Evolutionary conservation across 2,329 filamentous ascomycete species (phyloP).

Genomic region (Bipolaris bicolor): DNA sequence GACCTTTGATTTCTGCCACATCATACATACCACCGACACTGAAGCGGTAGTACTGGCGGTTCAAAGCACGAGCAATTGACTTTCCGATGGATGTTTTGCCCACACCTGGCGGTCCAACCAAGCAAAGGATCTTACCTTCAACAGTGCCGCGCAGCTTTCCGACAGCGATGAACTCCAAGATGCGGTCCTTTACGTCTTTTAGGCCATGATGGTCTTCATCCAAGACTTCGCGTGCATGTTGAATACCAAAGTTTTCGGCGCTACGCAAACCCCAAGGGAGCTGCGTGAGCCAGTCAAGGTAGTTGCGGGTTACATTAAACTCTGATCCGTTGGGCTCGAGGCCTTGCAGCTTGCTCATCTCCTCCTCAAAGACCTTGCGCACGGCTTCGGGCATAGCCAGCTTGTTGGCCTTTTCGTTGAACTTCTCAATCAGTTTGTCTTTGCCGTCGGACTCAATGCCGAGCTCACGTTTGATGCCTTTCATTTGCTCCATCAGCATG

Average conservation of each 20-base stretch:
- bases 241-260: conserved; percentile 94
- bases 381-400: conserved; percentile 96
- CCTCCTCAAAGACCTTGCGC: conserved; percentile 97
- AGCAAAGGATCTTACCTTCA: conserved; percentile 97
- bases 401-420: conserved; percentile 92
- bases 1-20: conserved; percentile 98
- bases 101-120: conserved; percentile 95
- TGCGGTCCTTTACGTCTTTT: conserved; percentile 98
- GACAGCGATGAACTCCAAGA: conserved; percentile 96
- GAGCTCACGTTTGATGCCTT: conserved; percentile 92
- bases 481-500: conserved; percentile 99
- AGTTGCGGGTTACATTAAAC: conserved; percentile 98
- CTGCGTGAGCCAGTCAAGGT: conserved; percentile 97
- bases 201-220: conserved; percentile 97
- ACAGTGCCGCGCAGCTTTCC: conserved; percentile 96
- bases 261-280: conserved; percentile 97
- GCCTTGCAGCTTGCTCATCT: conserved; percentile 95
- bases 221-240: conserved; percentile 85
- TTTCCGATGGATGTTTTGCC: conserved; percentile 99
- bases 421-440: conserved; percentile 96
- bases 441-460: conserved; percentile 98
- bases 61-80: conserved; percentile 91
- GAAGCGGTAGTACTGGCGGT: conserved; percentile 97
- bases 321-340: conserved; percentile 95
- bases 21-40: conserved; percentile 96